These are phyloP conservation scores for Toxicodendron radicans DNA, from an alignment of 345 rosid species.

Conservation along the genomic window DNA sequence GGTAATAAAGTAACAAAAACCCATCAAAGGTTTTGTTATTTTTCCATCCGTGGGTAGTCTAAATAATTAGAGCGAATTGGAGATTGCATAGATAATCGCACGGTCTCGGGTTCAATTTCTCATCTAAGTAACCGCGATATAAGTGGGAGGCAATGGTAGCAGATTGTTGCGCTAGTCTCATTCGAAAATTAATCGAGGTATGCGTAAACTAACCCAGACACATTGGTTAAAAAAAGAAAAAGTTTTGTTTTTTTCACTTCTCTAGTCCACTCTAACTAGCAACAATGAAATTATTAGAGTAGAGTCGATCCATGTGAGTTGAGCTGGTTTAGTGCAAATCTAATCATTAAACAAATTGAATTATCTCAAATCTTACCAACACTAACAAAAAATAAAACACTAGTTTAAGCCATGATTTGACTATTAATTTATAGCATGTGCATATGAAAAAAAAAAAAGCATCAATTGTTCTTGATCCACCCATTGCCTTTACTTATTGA, in stretches of 20 bases:
- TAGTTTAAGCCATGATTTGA: slow-evolving; percentile 24
- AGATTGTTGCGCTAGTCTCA: too few relatives aligned
- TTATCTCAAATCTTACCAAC: slow-evolving; percentile 33
- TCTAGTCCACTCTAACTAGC: slow-evolving; percentile 15
- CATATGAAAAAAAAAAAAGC: not conserved
- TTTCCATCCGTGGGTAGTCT: too few relatives aligned
- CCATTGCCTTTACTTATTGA: slow-evolving; percentile 5
- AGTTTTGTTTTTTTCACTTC: not conserved
- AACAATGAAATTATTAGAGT: slow-evolving; percentile 14
- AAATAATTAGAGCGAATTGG: too few relatives aligned
- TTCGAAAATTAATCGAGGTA: too few relatives aligned
- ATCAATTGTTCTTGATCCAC: not conserved
- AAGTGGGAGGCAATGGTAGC: too few relatives aligned
- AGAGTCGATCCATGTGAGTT: slow-evolving; percentile 37
- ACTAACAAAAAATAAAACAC: slow-evolving; percentile 17
- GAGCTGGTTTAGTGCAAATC: slow-evolving; percentile 43
- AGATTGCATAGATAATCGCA: too few relatives aligned
- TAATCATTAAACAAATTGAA: slow-evolving; percentile 26
- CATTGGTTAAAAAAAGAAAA: too few relatives aligned
- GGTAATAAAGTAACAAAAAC: too few relatives aligned
- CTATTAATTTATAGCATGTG: slow-evolving; percentile 20
- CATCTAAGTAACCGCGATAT: too few relatives aligned
- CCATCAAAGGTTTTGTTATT: too few relatives aligned
- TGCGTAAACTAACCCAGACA: too few relatives aligned
- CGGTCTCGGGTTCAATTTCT: too few relatives aligned